Evolutionary conservation across 345 rosid species (phyloP).

Genomic region (Citrus mangshanensis): DNA sequence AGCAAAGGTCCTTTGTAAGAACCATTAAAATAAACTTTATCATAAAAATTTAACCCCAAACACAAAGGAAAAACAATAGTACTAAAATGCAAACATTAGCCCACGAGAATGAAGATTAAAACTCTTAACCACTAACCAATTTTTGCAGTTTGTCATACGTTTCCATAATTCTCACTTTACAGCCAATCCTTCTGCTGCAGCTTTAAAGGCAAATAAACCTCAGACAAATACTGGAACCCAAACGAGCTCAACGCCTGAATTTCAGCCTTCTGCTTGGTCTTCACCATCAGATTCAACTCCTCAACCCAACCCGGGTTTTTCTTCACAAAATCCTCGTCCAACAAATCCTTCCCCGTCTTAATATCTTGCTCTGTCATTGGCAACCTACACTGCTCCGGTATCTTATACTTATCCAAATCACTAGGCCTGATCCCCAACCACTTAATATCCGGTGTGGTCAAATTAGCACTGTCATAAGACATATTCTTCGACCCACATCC

Average conservation of each 20-base stretch:
- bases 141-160: neutral
- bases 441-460: constrained; percentile 95
- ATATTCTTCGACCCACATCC: constrained; percentile 99
- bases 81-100: neutral
- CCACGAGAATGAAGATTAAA: neutral
- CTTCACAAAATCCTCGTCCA: constrained; percentile 98
- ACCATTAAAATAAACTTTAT: neutral
- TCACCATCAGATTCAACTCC: constrained; percentile 95
- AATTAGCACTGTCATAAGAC: constrained; percentile 92
- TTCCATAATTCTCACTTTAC: constrained; percentile 26
- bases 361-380: constrained; percentile 99
- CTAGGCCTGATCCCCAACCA: constrained; percentile 96
- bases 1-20: neutral
- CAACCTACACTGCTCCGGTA: constrained; percentile 92
- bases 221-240: constrained; percentile 93
- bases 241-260: constrained; percentile 96
- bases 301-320: constrained; percentile 98
- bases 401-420: constrained; percentile 84
- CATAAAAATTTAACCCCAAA: neutral
- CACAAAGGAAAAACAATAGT: neutral
- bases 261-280: constrained; percentile 95
- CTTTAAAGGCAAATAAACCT: constrained; percentile 94
- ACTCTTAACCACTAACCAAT: neutral
- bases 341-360: constrained; percentile 89
- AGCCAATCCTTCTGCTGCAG: constrained; percentile 99